Base-by-base conservation (phyloP, 768 basidiomycete species). In the Rickenella mellea region DNA sequence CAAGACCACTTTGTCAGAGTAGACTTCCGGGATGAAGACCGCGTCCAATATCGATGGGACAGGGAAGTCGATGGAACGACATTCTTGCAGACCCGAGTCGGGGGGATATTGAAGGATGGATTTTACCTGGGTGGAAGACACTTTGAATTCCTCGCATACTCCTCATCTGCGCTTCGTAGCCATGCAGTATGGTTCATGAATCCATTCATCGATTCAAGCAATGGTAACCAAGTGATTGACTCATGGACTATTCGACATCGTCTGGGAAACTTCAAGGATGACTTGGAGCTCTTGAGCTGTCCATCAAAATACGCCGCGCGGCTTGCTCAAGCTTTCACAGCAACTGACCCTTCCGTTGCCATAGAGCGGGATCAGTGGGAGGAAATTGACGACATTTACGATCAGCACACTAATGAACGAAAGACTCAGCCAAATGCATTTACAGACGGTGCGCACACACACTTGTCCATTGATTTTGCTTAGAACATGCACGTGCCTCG, bases 221-320 rank as follows among this genome's bases (percentile, higher is more conserved):
- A 62, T 25, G 71, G 69, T 0, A 39, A 39, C 27, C n/a, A n/a
- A n/a, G 10, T 36, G 4, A 66, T 90, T 21, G 70, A 69, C 8
- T 73, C 83, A 1, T 63, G 71, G 29, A 59, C 46, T 9, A 87
- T 93, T 43, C 71, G 88, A 14, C 48, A 63, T 9, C 62, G 68
- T 1, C 64, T 90, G 9, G 89, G 89, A 4, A 69, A 86, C 51
- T 92, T 91, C 54, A 57, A 65, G 6, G 54, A 43, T 15, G 49
- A 42, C 21, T 68, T 59, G 0, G 42, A 56, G 1, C 58, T 80
- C 8, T 61, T 78, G 24, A 58, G 56, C 33, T 65, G 60, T 19
- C 89, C 89, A 2, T 87, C 89, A 5, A 85, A 84, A 58, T 85
- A 76, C 51, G 89, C 86, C 5, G 89, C 89, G 11, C 74, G 89